Conservation (phyloP, 345 rosid species). For the Physaria fendleri region DNA sequence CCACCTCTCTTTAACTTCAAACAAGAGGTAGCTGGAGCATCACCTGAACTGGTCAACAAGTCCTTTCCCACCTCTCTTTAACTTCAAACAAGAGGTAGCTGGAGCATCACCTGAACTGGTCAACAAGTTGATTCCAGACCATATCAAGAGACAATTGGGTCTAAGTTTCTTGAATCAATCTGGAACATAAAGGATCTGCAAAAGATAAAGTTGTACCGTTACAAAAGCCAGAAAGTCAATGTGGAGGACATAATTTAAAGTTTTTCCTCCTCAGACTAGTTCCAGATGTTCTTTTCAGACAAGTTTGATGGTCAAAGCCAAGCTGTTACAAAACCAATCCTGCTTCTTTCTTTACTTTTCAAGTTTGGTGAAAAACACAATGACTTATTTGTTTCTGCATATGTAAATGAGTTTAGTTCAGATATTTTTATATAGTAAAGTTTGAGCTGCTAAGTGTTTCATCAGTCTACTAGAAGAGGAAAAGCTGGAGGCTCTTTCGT, state of each 20-base stretch:
- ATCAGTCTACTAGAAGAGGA: too few species aligned
- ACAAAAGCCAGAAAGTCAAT: constrained; percentile 15
- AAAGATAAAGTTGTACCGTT: constrained; percentile 21
- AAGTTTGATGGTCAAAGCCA: constrained; percentile 12
- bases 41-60: too few species aligned
- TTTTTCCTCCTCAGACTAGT: constrained; percentile 3
- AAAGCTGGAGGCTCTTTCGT: not conserved
- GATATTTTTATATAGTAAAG: constrained; percentile 26
- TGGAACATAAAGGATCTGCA: constrained; percentile 41
- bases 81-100: constrained; percentile 67
- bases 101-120: constrained; percentile 76
- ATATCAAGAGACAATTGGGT: constrained; percentile 72
- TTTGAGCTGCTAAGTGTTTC: constrained; percentile 11
- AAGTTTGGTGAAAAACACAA: too few species aligned
- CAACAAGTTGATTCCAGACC: constrained; percentile 79
- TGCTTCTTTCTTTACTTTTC: constrained; percentile 4
- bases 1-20: too few species aligned
- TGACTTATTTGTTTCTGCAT: constrained; percentile 15
- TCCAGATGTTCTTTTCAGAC: not conserved
- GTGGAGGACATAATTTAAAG: constrained; percentile 8
- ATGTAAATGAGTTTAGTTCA: constrained; percentile 32
- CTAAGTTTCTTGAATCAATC: constrained; percentile 61
- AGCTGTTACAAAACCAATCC: constrained; percentile 12
- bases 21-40: too few species aligned
- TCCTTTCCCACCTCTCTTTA: constrained; percentile 59